Evolutionary conservation across 23 red algal genomes (phyloP).

Genomic region (Agarophyton chilense): DNA sequence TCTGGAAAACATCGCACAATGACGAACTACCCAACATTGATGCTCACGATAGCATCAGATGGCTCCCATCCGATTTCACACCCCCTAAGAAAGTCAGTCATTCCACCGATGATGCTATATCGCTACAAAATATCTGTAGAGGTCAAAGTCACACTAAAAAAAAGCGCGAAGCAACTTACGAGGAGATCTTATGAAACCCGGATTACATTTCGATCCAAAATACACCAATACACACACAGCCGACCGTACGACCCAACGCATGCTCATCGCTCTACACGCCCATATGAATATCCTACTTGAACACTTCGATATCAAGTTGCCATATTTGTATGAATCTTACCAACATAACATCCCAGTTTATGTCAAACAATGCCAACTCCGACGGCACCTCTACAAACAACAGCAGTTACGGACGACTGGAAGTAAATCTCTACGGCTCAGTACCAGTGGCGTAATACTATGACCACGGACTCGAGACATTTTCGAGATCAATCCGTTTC

Average conservation of each 20-base stretch:
- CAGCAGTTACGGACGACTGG: neutral
- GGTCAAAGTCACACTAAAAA: neutral
- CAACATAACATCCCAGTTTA: neutral
- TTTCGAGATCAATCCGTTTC: neutral
- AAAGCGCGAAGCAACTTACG: neutral
- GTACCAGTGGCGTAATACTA: neutral
- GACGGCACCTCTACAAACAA: neutral
- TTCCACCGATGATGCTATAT: neutral
- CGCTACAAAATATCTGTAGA: neutral
- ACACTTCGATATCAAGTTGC: neutral
- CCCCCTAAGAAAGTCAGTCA: neutral
- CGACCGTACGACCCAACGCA: neutral
- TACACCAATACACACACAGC: conserved; percentile 21
- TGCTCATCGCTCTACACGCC: neutral
- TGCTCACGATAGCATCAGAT: neutral
- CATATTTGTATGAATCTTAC: conserved; percentile 10
- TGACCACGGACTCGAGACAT: neutral
- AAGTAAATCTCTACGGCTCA: conserved; percentile 17
- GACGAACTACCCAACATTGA: neutral
- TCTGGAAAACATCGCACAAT: neutral
- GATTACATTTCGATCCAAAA: neutral
- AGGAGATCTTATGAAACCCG: conserved; percentile 12
- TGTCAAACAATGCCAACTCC: neutral
- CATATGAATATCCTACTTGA: neutral
- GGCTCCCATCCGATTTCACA: neutral